phyloP scores from a whole-genome alignment of 345 rosid genomes.

The Eucalyptus polyanthemos region DNA sequence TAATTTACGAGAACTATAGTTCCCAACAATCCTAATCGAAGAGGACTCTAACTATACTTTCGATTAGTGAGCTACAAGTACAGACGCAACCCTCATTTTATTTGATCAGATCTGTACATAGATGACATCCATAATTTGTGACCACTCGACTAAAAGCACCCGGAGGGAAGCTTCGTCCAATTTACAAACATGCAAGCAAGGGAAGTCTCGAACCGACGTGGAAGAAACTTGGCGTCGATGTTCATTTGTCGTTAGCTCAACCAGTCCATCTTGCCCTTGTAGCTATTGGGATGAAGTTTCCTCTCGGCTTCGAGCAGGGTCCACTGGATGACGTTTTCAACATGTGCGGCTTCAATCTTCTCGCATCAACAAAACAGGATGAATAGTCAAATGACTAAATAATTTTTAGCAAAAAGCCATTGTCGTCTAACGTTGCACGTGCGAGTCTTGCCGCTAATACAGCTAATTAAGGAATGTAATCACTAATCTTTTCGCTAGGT shows the following conservation, averaged over 20 bases:
- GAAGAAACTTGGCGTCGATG: not conserved
- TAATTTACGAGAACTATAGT: not conserved
- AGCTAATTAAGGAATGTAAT: not conserved
- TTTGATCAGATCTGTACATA: not conserved
- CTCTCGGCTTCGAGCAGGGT: constrained; percentile 26
- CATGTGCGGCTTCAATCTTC: constrained; percentile 34
- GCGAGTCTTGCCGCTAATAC: not conserved
- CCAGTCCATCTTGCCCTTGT: not conserved
- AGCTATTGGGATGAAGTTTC: not conserved
- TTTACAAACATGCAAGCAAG: not conserved
- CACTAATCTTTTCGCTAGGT: not conserved
- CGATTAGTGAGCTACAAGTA: not conserved
- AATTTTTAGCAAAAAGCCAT: not conserved
- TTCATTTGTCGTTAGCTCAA: not conserved
- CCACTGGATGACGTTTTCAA: constrained; percentile 23
- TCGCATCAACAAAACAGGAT: not conserved
- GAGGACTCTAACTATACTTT: not conserved
- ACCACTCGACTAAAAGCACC: no score
- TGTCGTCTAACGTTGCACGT: not conserved
- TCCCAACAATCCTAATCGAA: not conserved
- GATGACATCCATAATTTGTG: not conserved
- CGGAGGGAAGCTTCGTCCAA: not conserved
- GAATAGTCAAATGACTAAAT: not conserved
- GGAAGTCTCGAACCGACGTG: not conserved
- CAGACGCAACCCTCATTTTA: not conserved